Evolutionary conservation across 345 rosid genomes (phyloP), one percentile per base, ranked within the genome.

Genomic region (Eucalyptus decipiens): DNA sequence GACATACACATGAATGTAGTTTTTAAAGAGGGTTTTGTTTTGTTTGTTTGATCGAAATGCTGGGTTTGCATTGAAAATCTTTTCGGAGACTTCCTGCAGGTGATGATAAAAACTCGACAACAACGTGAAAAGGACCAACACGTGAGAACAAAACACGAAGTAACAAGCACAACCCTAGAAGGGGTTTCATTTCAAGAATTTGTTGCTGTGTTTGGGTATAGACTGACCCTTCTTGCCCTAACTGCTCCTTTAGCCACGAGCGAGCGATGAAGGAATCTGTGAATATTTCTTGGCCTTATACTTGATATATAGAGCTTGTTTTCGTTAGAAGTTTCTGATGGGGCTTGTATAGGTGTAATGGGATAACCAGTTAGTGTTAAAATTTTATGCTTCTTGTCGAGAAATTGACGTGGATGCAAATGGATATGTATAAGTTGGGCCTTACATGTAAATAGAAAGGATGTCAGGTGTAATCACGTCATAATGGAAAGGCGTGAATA

Each of bases 81-180:
- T 58, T 88, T 48, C n/a, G 50, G 76, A 37, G 89, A 51, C 50
- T 85, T 76, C 58, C 49, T 60, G 19, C 52, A 30, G 24, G 47
- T 88, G 40, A 83, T 16, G 89, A 83, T 88, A 83, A 83, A 60
- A 34, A 88, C 89, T 88, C 62, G 80, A 83, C 83, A 54, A 88
- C 89, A 88, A 88, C 26, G 28, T 88, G 89, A 88, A 88, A 86
- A 83, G 50, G 89, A 56, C 89, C 85, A 88, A 88, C 80, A 58
- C 26, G 87, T 88, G n/a, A 54, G 52, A 81, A 88, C 87, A 88
- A 87, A 58, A 87, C 88, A 87, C 3, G 76, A 45, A 52, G 32
- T 26, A 88, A 81, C 48, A 83, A 76, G 5, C 9, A 15, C 30
- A 86, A 86, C 65, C 40, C 87, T 42, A n/a, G 54, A 40, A 86